Conservation (phyloP, 192 early-diverging fungal genomes). For the Mortierella hygrophila region DNA sequence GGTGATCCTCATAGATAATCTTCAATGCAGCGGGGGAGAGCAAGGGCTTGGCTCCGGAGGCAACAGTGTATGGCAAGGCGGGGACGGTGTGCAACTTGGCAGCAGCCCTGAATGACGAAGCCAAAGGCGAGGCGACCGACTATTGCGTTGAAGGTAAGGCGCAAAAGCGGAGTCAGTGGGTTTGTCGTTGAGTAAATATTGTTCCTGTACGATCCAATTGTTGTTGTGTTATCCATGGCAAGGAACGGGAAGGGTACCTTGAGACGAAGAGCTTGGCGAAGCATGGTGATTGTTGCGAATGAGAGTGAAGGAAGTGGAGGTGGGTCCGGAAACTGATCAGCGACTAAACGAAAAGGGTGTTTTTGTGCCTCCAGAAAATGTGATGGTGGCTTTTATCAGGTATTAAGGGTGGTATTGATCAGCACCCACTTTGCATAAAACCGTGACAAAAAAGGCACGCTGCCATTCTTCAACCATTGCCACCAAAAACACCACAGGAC, state of each 20-base stretch:
- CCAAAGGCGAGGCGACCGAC: conserved; percentile 32
- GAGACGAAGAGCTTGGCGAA: conserved; percentile 27
- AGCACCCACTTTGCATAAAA: not conserved
- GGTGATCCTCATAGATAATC: conserved; percentile 55
- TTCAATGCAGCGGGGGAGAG: conserved; percentile 44
- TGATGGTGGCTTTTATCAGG: not conserved
- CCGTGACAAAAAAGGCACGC: not conserved
- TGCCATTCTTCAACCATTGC: not conserved
- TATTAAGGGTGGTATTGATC: not conserved
- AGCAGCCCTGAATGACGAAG: conserved; percentile 36
- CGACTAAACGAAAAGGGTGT: not conserved
- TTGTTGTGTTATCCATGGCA: not conserved
- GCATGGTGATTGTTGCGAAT: conserved; percentile 9
- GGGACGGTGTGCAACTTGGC: conserved; percentile 44
- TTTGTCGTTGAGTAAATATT: not conserved
- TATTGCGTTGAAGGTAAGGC: not conserved
- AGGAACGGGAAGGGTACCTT: not conserved
- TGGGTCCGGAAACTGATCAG: conserved; percentile 10
- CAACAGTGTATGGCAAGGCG: conserved; percentile 34
- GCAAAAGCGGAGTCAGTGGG: not conserved
- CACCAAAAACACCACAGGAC: not conserved
- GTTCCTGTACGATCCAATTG: not conserved
- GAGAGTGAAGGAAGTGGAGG: not conserved
- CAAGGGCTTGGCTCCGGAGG: conserved; percentile 39
- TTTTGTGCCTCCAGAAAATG: not conserved